Evolutionary conservation across 164 flowering plant species (phyloP), one percentile per base, ranked within the genome.

Genomic region (Vitis labrusca): DNA sequence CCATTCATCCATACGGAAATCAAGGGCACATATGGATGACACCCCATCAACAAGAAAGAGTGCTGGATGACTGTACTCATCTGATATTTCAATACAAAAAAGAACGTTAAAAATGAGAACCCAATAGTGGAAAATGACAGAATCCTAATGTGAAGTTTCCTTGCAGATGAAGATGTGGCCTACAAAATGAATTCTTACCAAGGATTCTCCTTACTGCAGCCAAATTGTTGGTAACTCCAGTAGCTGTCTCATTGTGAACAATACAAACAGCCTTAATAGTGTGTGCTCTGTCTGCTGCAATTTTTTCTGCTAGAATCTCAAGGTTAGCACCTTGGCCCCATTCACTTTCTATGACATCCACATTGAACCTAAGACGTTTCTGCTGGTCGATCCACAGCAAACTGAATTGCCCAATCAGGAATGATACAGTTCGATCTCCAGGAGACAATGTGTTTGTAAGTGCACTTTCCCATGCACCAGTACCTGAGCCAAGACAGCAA

Each of bases 391-490:
- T 91, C 99, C 98, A 94, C 6, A 94, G 91, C 85, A 94, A 81
- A 74, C 98, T 91, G 86, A 92, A 94, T 79, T 94, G 99, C 12
- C 99, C 99, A 23, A 92, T 91, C 73, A 92, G 79, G 82, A 94
- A 94, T 0, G 98, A 94, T 1, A 94, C 78, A 54, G 64, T 92
- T 37, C 92, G 80, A 67, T 92, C 98, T 57, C 99, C 96, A 57
- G 99, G 99, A 11, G 99, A 91, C 15, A 94, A 67, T 2, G 97
- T 94, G 82, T 94, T 94, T 56, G 99, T 94, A 50, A 94, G 88
- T 27, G 99, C 96, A 83, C 99, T 94, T 73, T 92, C 99, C 98
- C 98, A 94, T 65, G 98, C 99, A 59, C 99, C 99, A 74, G 98
- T 95, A 37, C 99, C 99, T 95, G 77, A 29, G 72, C 0, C 47